Conservation (phyloP, 495 filamentous ascomycete genomes). For the Patellaria atrata region DNA sequence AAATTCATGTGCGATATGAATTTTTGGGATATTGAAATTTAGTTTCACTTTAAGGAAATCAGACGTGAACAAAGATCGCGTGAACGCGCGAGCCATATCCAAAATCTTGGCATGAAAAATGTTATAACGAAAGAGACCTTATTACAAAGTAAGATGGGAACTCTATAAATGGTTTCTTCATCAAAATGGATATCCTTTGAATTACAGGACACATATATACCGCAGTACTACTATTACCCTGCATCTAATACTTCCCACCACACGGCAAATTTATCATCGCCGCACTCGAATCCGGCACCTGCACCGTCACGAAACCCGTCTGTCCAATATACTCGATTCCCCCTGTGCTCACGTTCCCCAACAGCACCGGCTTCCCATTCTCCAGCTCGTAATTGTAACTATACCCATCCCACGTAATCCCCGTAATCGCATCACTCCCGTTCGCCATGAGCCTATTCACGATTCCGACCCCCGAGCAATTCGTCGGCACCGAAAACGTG, state of each 20-base stretch:
- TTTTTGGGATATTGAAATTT: too few relatives aligned
- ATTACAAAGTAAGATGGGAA: too few relatives aligned
- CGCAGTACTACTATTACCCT: too few relatives aligned
- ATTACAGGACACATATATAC: too few relatives aligned
- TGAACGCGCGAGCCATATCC: too few relatives aligned
- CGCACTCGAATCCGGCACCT: conserved; percentile 38
- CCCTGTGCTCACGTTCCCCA: conserved; percentile 42
- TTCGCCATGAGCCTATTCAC: conserved; percentile 43
- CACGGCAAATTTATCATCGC: conserved; percentile 33
- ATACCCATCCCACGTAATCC: conserved; percentile 47
- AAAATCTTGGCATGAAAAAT: too few relatives aligned
- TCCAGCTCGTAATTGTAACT: conserved; percentile 50
- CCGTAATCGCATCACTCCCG: conserved; percentile 48
- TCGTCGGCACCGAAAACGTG: conserved; percentile 30
- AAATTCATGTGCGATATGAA: too few relatives aligned
- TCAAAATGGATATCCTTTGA: too few relatives aligned
- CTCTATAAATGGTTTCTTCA: too few relatives aligned
- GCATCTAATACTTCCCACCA: conserved; percentile 4
- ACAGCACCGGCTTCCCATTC: conserved; percentile 37
- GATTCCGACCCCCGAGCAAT: conserved; percentile 12
- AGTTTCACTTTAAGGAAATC: too few relatives aligned
- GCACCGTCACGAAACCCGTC: conserved; percentile 32
- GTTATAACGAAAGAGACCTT: too few relatives aligned
- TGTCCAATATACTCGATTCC: conserved; percentile 34
- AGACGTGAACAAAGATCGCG: too few relatives aligned